phyloP scores from a whole-genome alignment of 164 flowering plant genomes.

The Umbellularia californica region DNA sequence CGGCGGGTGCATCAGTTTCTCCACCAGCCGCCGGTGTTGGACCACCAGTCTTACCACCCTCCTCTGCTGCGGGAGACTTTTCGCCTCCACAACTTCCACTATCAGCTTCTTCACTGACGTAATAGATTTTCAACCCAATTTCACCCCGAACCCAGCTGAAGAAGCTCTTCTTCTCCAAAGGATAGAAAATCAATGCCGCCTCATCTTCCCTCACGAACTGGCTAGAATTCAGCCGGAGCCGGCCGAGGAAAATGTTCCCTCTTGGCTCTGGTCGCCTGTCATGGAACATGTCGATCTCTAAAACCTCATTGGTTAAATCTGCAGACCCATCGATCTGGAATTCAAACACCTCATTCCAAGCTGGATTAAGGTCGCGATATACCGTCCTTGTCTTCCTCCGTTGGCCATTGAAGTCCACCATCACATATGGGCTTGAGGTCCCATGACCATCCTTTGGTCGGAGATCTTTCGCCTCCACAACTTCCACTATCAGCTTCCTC shows the following conservation, averaged over 20 bases:
- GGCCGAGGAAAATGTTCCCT: conserved; percentile 64
- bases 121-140: conserved; percentile 71
- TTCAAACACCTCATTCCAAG: conserved; percentile 72
- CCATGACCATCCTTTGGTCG: conserved; percentile 86
- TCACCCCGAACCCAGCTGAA: conserved; percentile 76
- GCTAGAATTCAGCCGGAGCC: conserved; percentile 44
- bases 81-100: conserved; percentile 79
- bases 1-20: conserved; percentile 3
- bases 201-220: conserved; percentile 81
- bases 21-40: conserved; percentile 13
- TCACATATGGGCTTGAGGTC: conserved; percentile 74
- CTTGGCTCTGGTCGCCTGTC: conserved; percentile 57
- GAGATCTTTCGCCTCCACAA: conserved; percentile 63
- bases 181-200: conserved; percentile 68
- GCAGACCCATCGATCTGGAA: conserved; percentile 48
- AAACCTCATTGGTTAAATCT: conserved; percentile 44
- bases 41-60: conserved; percentile 7
- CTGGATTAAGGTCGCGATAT: conserved; percentile 54
- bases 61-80: conserved; percentile 43
- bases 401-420: conserved; percentile 75
- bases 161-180: conserved; percentile 60
- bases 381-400: conserved; percentile 52
- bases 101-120: conserved; percentile 39
- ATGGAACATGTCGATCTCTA: conserved; percentile 67
- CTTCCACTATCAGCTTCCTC: conserved; percentile 70